phyloP scores from a whole-genome alignment of 2,329 filamentous ascomycete species.

The Magnaporthales sp. region DNA sequence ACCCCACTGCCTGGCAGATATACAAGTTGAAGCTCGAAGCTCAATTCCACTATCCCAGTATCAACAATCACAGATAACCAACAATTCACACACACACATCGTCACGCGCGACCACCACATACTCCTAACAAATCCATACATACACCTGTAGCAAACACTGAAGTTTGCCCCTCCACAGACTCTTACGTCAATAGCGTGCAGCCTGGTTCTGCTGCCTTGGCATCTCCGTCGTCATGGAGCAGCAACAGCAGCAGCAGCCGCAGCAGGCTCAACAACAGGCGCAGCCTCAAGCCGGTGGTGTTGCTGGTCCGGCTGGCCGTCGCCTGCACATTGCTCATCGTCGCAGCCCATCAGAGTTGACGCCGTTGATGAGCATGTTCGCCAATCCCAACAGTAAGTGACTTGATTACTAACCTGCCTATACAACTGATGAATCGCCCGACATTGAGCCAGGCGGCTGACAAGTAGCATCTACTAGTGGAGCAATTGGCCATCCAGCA shows the following conservation, averaged over 20 bases:
- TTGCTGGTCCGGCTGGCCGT: conserved; percentile 71
- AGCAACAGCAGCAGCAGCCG: conserved; percentile 47
- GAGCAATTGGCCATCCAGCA: conserved; percentile 96
- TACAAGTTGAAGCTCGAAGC: conserved; percentile 3
- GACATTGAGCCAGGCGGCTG: background rate
- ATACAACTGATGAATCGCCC: background rate
- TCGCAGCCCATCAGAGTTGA: conserved; percentile 93
- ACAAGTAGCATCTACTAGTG: conserved; percentile 46
- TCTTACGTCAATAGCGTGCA: background rate
- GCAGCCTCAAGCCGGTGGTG: conserved; percentile 44
- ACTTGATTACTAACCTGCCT: background rate
- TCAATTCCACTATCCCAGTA: background rate
- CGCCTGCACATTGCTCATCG: conserved; percentile 96
- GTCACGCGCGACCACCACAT: background rate
- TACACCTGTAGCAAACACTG: background rate
- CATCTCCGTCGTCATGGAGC: conserved; percentile 46
- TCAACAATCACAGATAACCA: background rate
- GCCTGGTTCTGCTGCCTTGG: background rate
- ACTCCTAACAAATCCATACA: background rate
- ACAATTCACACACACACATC: background rate
- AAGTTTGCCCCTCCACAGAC: background rate
- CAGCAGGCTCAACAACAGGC: conserved; percentile 50
- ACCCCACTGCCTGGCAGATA: conserved; percentile 1
- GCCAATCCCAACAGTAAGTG: conserved; percentile 55
- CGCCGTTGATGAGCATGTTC: conserved; percentile 93